Base-by-base conservation (phyloP, 768 basidiomycete species). In the Hygrocybe coccinea region DNA sequence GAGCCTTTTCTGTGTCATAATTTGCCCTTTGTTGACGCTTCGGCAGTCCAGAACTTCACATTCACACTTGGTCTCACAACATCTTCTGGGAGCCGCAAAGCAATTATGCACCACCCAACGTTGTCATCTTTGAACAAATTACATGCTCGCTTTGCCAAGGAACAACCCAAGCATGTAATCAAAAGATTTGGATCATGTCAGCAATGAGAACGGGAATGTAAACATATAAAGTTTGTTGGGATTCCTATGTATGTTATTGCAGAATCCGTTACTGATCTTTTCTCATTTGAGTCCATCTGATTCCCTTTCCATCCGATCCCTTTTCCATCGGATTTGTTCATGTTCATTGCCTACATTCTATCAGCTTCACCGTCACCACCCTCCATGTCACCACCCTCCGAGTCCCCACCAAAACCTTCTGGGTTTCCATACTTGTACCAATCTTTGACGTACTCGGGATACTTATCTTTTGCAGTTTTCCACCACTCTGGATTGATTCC, bases 101-200 rank as follows among this genome's bases (percentile, higher is more conserved):
- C 15, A 34, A 39, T 17, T 21, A 5, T 5, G 2, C 43, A 21
- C 61, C 59, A 3, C 62, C 63, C 9, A n/a, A 17, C 14, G 39
- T 61, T 7, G 48, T 66, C 15, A 59, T 39, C 3, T 46, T 66
- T 39, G 37, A 59, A 19, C 12, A 55, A 8, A 61, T 65, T 39
- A 35, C 49, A 2, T 64, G 61, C 44, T 61, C 64, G 36, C 33
- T 65, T 21, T 39, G 56, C 1, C 53, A 62, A 1, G 63, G 63
- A 0, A 37, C 33, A 10, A 33, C 64, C 6, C n/a, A 29, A 5
- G 50, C 58, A 6, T 58, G 56, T 14, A n/a, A 41, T 0, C 61
- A 61, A 19, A 41, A 24, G n/a, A 19, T 64, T 5, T 66, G 63
- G 65, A 62, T 66, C 2, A 66, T 61, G 11, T 50, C 49, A 24